Evolutionary conservation across 164 flowering plant species (phyloP).

Genomic region (Annona squamosa): DNA sequence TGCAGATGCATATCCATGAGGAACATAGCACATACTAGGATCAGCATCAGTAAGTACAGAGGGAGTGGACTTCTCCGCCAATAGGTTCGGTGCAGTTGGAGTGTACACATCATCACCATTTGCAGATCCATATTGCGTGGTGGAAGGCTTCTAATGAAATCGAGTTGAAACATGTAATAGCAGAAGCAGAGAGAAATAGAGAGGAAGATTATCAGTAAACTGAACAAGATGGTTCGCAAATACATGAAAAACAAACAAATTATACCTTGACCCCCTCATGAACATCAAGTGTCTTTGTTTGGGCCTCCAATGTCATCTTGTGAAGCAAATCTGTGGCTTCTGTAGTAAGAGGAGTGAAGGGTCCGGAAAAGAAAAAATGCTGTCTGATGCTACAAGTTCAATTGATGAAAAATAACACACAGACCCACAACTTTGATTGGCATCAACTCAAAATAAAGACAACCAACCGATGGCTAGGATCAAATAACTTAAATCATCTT

Average conservation of each 20-base stretch:
- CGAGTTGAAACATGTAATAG: background rate
- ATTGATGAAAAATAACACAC: background rate
- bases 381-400: background rate
- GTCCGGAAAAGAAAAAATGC: conserved; percentile 10
- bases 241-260: background rate
- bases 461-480: too few relatives aligned
- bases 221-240: background rate
- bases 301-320: conserved; percentile 56
- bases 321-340: conserved; percentile 65
- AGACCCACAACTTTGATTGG: too few relatives aligned
- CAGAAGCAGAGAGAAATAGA: background rate
- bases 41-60: conserved; percentile 31
- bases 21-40: conserved; percentile 31
- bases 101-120: conserved; percentile 22
- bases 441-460: too few relatives aligned
- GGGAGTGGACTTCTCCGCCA: conserved; percentile 36
- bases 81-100: conserved; percentile 37
- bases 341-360: conserved; percentile 30
- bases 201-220: background rate
- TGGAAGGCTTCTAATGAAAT: conserved; percentile 24
- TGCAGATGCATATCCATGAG: conserved; percentile 36
- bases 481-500: too few relatives aligned
- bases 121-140: conserved; percentile 34
- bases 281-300: conserved; percentile 36
- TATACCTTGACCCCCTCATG: conserved; percentile 54